Evolutionary conservation across 148 eudicot genomes (phyloP).

Genomic region (Persicaria tinctoria): DNA sequence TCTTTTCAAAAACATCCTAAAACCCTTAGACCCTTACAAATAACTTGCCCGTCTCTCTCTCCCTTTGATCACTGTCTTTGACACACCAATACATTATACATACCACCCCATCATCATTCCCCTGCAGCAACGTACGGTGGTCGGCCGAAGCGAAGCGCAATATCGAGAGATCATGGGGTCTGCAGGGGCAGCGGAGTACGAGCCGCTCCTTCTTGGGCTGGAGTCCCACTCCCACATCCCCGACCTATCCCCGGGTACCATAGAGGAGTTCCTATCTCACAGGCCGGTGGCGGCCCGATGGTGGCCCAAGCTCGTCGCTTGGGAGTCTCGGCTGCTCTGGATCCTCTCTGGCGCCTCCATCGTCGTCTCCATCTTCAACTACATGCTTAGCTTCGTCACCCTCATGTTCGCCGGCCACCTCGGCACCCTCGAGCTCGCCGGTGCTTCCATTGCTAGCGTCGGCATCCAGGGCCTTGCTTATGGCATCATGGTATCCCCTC

Average conservation of each 20-base stretch:
- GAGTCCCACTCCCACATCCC: constrained; percentile 10
- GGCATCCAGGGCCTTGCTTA: constrained; percentile 48
- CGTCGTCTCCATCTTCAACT: constrained; percentile 13
- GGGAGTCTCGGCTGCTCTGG: constrained; percentile 23
- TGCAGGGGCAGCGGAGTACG: not conserved
- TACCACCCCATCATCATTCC: too few species aligned
- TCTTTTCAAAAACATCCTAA: too few species aligned
- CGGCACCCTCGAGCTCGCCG: constrained; percentile 39
- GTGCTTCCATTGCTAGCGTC: constrained; percentile 40
- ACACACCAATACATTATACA: not conserved
- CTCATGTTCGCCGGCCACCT: constrained; percentile 39
- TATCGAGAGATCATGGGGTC: not conserved
- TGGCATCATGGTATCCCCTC: constrained; percentile 33
- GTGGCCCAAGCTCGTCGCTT: constrained; percentile 12
- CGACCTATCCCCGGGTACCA: not conserved
- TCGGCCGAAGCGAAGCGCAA: not conserved
- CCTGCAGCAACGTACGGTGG: too few species aligned
- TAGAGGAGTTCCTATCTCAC: constrained; percentile 12
- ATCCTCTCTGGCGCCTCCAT: constrained; percentile 14
- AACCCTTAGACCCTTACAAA: too few species aligned
- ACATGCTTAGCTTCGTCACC: constrained; percentile 26
- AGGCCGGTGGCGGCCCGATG: constrained; percentile 16
- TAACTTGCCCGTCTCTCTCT: not conserved
- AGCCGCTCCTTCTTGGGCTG: constrained; percentile 13
- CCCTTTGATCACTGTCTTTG: not conserved